Percentiles rank a stretch among this genome's conserved stretches.
Evolutionary conservation across 768 basidiomycete genomes (phyloP).

Genomic region (Dentipellis fragilis): DNA sequence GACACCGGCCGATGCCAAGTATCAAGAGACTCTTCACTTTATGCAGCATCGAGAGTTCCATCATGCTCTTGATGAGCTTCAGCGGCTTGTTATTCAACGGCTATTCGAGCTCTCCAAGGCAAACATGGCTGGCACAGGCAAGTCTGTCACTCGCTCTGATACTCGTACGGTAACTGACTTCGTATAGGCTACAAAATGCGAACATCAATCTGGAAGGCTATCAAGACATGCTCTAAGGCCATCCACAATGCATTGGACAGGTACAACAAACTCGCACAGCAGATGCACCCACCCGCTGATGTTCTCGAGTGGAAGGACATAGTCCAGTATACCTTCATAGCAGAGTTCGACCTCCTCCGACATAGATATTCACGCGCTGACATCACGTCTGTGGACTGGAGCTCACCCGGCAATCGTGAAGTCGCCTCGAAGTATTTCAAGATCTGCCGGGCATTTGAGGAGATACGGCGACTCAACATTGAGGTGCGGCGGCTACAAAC

Average conservation of each 20-base stretch:
- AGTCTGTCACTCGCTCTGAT: too few species aligned
- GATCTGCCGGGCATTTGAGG: neutral
- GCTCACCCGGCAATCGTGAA: neutral
- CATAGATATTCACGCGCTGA: neutral
- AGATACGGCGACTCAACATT: neutral
- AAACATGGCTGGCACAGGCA: neutral
- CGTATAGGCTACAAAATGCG: slow-evolving; percentile 1
- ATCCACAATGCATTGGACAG: neutral
- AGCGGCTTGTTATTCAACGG: neutral
- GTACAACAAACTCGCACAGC: neutral
- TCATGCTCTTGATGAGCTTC: neutral
- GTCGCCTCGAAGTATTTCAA: neutral
- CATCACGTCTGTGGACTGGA: neutral
- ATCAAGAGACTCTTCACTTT: neutral
- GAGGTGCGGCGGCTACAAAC: neutral
- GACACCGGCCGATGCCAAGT: neutral
- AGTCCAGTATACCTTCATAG: neutral
- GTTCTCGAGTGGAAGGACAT: neutral
- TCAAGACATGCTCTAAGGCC: neutral
- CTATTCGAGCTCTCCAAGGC: neutral
- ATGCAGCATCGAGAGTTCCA: neutral
- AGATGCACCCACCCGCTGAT: neutral
- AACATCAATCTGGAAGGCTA: neutral
- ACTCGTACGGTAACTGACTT: neutral
- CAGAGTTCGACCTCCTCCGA: neutral